phyloP scores from a whole-genome alignment of 1,284 basidiomycete genomes.

The Ganoderma resinaceum region DNA sequence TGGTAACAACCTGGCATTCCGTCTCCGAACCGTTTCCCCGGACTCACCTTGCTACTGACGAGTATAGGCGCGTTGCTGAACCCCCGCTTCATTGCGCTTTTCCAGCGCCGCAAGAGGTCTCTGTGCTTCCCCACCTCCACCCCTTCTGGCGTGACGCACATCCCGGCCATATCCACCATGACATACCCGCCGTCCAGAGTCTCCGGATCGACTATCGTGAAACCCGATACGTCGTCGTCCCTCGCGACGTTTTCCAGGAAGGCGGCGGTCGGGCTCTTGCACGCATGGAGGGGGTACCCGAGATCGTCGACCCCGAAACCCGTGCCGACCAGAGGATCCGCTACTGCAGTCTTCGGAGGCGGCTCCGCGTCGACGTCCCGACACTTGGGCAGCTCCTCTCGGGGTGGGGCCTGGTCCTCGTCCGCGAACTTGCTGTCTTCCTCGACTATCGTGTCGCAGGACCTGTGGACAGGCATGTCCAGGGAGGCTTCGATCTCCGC shows the following conservation, averaged over 20 bases:
- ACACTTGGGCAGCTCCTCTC: background rate
- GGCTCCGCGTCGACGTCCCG: background rate
- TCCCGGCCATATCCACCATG: constrained; percentile 3
- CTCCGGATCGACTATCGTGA: background rate
- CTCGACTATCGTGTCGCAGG: constrained; percentile 2
- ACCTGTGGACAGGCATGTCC: background rate
- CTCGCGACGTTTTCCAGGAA: constrained; percentile 2
- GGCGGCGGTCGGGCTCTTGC: background rate
- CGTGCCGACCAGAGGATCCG: constrained; percentile 1
- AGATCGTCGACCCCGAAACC: constrained; percentile 6
- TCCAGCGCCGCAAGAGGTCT: constrained; percentile 5
- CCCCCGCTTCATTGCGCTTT: constrained; percentile 5
- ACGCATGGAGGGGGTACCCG: constrained; percentile 2
- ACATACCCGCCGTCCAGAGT: constrained; percentile 5
- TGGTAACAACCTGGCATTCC: background rate
- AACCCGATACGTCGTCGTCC: background rate
- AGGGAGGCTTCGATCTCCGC: background rate
- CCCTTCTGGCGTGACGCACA: constrained; percentile 8
- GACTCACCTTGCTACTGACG: constrained; percentile 1
- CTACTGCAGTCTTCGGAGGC: background rate
- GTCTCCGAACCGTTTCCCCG: background rate
- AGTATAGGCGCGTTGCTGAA: background rate
- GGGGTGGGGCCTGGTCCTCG: background rate
- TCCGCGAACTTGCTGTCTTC: constrained; percentile 1
- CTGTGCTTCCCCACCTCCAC: constrained; percentile 5